Evolutionary conservation across 805 yeast species (phyloP).

Genomic region (Starmera dryadoides): DNA sequence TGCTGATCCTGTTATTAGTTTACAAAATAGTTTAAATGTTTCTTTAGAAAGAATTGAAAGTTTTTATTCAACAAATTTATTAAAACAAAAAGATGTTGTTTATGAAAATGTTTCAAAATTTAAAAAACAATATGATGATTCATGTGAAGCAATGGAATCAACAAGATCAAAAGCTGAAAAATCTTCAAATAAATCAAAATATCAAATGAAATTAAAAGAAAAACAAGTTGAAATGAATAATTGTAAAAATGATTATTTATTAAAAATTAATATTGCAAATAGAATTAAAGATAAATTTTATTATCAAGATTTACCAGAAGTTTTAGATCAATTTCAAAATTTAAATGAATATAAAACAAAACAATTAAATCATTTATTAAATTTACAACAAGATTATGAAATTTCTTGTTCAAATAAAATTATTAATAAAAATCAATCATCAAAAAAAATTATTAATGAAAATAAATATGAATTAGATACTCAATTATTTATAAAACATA

Average conservation of each 20-base stretch:
- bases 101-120: constrained; percentile 24
- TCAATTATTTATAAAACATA: constrained; percentile 90
- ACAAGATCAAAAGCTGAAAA: constrained; percentile 71
- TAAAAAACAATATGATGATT: constrained; percentile 72
- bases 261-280: constrained; percentile 78
- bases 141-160: constrained; percentile 74
- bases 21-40: constrained; percentile 45
- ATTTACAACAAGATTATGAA: constrained; percentile 56
- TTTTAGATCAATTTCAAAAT: constrained; percentile 78
- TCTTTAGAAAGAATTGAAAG: constrained; percentile 48
- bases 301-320: constrained; percentile 89
- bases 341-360: constrained; percentile 73
- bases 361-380: constrained; percentile 62
- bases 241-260: constrained; percentile 77
- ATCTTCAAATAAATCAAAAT: constrained; percentile 42
- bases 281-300: constrained; percentile 87
- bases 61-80: constrained; percentile 49
- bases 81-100: constrained; percentile 29
- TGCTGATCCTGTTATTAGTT: constrained; percentile 49
- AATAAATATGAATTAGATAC: constrained; percentile 73
- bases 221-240: constrained; percentile 77
- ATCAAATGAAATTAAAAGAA: constrained; percentile 42
- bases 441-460: constrained; percentile 52
- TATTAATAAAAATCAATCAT: constrained; percentile 35
- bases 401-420: constrained; percentile 39